Conservation (phyloP, 2,329 filamentous ascomycete genomes). For the Colletotrichum tabaci region DNA sequence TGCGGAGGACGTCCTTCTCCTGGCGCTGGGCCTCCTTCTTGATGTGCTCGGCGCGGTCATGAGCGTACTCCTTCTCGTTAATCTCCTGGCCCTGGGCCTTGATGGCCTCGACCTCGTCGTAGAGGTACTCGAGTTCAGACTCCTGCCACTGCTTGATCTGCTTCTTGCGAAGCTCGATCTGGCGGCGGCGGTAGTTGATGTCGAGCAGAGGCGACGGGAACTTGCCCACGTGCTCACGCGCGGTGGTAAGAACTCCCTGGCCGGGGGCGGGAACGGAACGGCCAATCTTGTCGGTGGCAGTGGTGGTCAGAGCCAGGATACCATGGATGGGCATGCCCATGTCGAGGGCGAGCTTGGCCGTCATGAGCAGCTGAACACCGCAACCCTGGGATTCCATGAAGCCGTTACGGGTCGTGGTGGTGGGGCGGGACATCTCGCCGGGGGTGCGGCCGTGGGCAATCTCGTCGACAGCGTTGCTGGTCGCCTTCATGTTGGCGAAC, state of each 20-base stretch:
- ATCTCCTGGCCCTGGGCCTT: slow-evolving; percentile 83
- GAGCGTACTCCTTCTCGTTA: slow-evolving; percentile 86
- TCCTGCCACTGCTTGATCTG: slow-evolving; percentile 98
- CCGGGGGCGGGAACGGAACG: slow-evolving; percentile 97
- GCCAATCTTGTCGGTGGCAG: slow-evolving; percentile 98
- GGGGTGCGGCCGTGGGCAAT: slow-evolving; percentile 96
- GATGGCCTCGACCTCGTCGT: slow-evolving; percentile 93
- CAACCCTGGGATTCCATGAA: slow-evolving; percentile 99
- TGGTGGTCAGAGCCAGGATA: slow-evolving; percentile 92
- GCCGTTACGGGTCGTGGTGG: slow-evolving; percentile 95
- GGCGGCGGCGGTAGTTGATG: slow-evolving; percentile 96
- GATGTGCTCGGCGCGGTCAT: slow-evolving; percentile 88
- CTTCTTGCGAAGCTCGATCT: slow-evolving; percentile 93
- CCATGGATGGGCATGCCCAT: slow-evolving; percentile 99
- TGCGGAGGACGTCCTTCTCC: slow-evolving; percentile 92
- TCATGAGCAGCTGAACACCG: slow-evolving; percentile 99
- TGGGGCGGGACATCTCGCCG: slow-evolving; percentile 97
- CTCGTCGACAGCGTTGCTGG: slow-evolving; percentile 97
- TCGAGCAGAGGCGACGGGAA: slow-evolving; percentile 97
- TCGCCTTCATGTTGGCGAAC: slow-evolving; percentile 99
- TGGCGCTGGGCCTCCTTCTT: slow-evolving; percentile 88
- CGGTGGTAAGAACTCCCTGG: slow-evolving; percentile 95
- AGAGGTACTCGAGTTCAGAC: slow-evolving; percentile 91
- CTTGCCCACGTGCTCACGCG: slow-evolving; percentile 90
- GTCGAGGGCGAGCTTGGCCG: slow-evolving; percentile 92